These are phyloP conservation scores for Byssothecium circinans DNA, from an alignment of 2,329 filamentous ascomycete genomes.

Conservation along the genomic window DNA sequence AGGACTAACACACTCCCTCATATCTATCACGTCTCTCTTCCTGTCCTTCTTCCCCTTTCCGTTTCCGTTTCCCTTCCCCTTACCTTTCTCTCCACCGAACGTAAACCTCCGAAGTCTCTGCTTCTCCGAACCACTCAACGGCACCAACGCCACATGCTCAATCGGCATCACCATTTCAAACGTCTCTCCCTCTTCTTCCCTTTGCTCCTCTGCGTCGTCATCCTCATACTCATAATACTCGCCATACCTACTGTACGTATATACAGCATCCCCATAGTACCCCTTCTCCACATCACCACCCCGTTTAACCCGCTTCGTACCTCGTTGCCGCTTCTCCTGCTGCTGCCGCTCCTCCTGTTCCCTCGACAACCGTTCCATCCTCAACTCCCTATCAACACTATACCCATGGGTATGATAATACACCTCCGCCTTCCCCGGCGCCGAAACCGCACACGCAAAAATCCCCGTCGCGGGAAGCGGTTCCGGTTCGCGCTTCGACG, in stretches of 20 bases:
- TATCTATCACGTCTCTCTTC: no score
- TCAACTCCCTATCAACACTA: constrained; percentile 1
- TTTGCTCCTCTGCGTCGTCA: no score
- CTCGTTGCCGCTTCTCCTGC: not conserved
- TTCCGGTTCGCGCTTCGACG: no score
- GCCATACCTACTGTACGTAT: no score
- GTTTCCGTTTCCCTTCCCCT: no score
- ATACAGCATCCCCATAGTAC: no score
- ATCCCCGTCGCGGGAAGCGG: not conserved
- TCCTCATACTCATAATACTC: no score
- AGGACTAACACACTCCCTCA: no score
- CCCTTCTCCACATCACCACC: no score
- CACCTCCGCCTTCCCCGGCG: not conserved
- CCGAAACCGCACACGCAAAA: not conserved
- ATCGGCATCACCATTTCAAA: not conserved
- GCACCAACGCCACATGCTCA: not conserved
- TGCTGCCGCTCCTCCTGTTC: not conserved
- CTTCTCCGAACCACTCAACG: not conserved
- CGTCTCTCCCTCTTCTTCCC: not conserved
- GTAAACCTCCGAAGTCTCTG: not conserved
- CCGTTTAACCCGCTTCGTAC: not conserved
- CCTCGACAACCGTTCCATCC: no score
- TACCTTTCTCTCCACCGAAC: not conserved
- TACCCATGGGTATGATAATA: not conserved
- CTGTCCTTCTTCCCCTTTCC: no score